A percentile compares a stretch with the other conserved stretches of the same genome.
These are phyloP conservation scores for Tricholoma furcatifolium DNA, from an alignment of 768 basidiomycete species.

Conservation along the genomic window DNA sequence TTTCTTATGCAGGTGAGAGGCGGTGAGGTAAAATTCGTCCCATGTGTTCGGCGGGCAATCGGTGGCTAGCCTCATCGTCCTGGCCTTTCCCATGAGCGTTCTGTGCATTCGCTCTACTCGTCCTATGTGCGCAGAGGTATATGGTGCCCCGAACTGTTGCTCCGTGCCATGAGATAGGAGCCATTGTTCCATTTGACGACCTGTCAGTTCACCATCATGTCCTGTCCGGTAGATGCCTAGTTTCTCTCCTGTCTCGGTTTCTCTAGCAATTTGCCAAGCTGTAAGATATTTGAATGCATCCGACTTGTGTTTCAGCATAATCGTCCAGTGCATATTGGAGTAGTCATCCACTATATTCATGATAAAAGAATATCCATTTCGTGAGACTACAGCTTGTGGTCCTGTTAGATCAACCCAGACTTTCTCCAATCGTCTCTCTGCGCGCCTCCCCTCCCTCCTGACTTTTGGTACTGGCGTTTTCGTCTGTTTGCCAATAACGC, in stretches of 20 bases:
- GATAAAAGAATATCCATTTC: neutral
- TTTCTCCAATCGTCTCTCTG: too few species aligned
- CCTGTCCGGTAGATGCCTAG: constrained; percentile 2
- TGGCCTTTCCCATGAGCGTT: constrained; percentile 24
- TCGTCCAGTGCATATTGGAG: neutral
- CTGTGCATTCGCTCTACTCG: constrained; percentile 30
- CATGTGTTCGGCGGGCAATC: constrained; percentile 22
- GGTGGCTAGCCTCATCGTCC: constrained; percentile 22
- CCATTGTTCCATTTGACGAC: too few species aligned
- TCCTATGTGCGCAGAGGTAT: constrained; percentile 35
- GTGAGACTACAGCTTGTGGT: neutral
- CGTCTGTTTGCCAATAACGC: too few species aligned
- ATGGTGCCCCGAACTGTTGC: constrained; percentile 19
- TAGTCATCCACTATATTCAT: too few species aligned
- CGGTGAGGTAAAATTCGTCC: constrained; percentile 26
- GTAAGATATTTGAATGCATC: neutral
- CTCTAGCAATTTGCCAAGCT: too few species aligned
- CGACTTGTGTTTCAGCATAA: neutral
- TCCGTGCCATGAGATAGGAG: constrained; percentile 9
- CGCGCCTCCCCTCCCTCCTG: too few species aligned
- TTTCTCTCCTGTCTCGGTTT: too few species aligned
- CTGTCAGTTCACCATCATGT: constrained; percentile 25
- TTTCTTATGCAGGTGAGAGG: constrained; percentile 14
- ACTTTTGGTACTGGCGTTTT: too few species aligned
- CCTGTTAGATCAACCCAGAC: too few species aligned